A percentile compares a stretch with the other conserved stretches of the same genome.
phyloP scores from a whole-genome alignment of 83 land plant species.

The Picea abies region DNA sequence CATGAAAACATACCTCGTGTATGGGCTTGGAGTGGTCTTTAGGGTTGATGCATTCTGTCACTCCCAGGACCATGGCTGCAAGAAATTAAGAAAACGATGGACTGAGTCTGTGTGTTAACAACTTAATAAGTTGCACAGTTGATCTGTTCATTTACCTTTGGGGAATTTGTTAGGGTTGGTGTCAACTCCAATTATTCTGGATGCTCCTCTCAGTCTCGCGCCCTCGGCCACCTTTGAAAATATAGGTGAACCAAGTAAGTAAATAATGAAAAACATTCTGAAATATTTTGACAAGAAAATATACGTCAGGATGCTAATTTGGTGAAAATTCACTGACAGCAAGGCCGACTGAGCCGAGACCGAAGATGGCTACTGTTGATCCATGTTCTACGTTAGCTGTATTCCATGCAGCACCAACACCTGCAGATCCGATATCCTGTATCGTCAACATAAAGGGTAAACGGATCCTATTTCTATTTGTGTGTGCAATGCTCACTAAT shows the following conservation, averaged over 20 bases:
- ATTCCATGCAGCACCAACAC: constrained; percentile 88
- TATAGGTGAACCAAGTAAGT: too few relatives aligned
- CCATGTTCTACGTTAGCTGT: constrained; percentile 69
- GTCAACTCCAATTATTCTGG: constrained; percentile 84
- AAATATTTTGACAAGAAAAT: too few relatives aligned
- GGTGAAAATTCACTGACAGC: constrained; percentile 47
- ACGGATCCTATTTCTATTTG: not conserved
- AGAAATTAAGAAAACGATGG: too few relatives aligned
- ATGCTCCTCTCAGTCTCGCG: constrained; percentile 70
- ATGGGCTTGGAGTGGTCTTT: constrained; percentile 29
- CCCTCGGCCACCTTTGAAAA: constrained; percentile 74
- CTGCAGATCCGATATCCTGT: constrained; percentile 26
- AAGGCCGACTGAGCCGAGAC: constrained; percentile 82
- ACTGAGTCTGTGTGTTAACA: too few relatives aligned
- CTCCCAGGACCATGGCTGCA: constrained; percentile 34
- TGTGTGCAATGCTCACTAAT: not conserved
- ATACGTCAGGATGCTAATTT: too few relatives aligned
- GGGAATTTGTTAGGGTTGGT: constrained; percentile 51
- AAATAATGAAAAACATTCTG: too few relatives aligned
- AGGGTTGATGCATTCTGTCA: constrained; percentile 42
- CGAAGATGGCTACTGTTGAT: constrained; percentile 73
- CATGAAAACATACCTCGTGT: constrained; percentile 12
- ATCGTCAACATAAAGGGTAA: too few relatives aligned
- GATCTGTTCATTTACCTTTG: constrained; percentile 42
- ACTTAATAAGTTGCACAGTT: too few relatives aligned